Conservation (phyloP, 2,329 filamentous ascomycete species). For the Fusarium brevicatenulatum region DNA sequence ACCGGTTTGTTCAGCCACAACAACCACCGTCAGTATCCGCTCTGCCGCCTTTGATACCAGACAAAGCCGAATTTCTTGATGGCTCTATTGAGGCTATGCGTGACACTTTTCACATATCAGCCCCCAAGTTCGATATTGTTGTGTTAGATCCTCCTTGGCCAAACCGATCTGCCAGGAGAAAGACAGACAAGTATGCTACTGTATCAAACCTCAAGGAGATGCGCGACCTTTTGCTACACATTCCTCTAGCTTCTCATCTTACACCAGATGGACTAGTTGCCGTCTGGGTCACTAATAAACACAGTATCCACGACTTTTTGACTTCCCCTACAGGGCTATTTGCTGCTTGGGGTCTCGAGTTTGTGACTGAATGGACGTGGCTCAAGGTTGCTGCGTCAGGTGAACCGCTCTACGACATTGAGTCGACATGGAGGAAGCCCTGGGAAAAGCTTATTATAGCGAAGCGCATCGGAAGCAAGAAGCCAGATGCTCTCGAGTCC, state of each 20-base stretch:
- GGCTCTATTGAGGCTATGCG: constrained; percentile 59
- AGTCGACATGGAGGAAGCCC: constrained; percentile 75
- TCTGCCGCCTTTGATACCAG: constrained; percentile 51
- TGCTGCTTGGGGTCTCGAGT: constrained; percentile 71
- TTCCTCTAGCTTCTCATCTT: constrained; percentile 68
- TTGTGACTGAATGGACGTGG: constrained; percentile 80
- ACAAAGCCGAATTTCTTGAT: constrained; percentile 56
- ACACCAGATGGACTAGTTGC: constrained; percentile 68
- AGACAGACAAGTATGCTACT: constrained; percentile 60
- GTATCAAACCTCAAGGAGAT: constrained; percentile 59
- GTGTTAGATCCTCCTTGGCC: constrained; percentile 85
- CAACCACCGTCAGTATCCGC: constrained; percentile 3
- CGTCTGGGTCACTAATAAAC: constrained; percentile 82
- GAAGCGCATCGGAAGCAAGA: constrained; percentile 50
- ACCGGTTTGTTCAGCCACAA: constrained; percentile 48
- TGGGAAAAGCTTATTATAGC: constrained; percentile 79
- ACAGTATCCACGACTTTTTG: constrained; percentile 65
- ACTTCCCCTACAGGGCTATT: constrained; percentile 66
- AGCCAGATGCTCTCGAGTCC: constrained; percentile 40
- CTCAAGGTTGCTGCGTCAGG: constrained; percentile 75
- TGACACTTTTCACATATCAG: constrained; percentile 52
- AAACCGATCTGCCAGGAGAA: constrained; percentile 76
- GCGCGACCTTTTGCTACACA: constrained; percentile 58
- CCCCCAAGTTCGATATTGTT: constrained; percentile 71
- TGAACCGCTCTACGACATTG: constrained; percentile 70